Evolutionary conservation across 176 grass and related monocot species (phyloP).

Genomic region (Poa annua): DNA sequence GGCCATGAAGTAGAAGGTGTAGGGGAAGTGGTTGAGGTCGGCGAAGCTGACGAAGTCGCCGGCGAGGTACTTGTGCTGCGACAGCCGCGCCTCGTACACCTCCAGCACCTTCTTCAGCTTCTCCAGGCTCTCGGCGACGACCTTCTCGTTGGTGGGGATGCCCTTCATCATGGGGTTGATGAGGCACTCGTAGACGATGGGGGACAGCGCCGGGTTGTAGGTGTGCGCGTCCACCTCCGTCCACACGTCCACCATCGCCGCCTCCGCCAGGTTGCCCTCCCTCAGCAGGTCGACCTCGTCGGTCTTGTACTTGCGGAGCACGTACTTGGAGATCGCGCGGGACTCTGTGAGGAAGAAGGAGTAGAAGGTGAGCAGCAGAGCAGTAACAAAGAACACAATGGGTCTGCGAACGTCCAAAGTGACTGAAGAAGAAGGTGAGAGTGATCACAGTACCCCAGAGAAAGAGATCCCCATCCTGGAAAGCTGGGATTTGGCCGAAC

Average conservation of each 20-base stretch:
- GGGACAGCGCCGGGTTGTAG: neutral
- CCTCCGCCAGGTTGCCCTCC: neutral
- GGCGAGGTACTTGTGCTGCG: constrained; percentile 11
- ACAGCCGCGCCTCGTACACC: constrained; percentile 28
- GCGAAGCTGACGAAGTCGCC: constrained; percentile 46
- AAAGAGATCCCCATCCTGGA: neutral
- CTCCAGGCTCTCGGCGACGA: constrained; percentile 3
- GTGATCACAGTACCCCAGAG: neutral
- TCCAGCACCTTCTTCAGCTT: constrained; percentile 35
- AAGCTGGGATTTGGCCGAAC: neutral
- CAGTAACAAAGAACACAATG: neutral
- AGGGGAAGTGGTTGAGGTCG: constrained; percentile 31
- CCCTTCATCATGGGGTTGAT: neutral
- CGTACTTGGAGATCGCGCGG: neutral
- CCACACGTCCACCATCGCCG: constrained; percentile 15
- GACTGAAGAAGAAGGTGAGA: neutral
- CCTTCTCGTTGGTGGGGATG: neutral
- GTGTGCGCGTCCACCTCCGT: constrained; percentile 1
- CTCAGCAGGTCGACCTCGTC: neutral
- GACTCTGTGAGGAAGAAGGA: neutral
- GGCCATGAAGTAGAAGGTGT: constrained; percentile 25
- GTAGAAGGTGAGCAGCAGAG: neutral
- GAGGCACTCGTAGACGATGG: neutral
- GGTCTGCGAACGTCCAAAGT: neutral
- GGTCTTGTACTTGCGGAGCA: neutral